These are phyloP conservation scores for Blumeriella jaapii DNA, from an alignment of 2,329 filamentous ascomycete genomes.

Conservation along the genomic window DNA sequence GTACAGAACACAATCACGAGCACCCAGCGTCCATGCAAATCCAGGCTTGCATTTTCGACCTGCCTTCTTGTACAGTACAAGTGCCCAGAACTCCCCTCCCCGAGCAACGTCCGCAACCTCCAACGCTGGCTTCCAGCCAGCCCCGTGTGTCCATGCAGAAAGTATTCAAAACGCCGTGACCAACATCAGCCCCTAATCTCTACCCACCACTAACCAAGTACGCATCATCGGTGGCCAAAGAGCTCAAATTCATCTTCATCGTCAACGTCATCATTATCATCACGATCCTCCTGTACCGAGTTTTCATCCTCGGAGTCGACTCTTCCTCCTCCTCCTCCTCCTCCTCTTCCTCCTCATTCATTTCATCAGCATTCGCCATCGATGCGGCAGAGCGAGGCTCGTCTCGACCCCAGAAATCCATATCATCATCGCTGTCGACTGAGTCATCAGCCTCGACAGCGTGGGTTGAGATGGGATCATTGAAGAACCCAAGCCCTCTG, in stretches of 20 bases:
- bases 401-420: slow-evolving; percentile 36
- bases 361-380: slow-evolving; percentile 19
- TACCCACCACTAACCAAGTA: neutral
- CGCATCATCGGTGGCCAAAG: neutral
- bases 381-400: slow-evolving; percentile 28
- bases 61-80: no score
- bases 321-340: slow-evolving; percentile 25
- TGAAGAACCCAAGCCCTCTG: slow-evolving; percentile 24
- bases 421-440: slow-evolving; percentile 35
- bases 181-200: neutral
- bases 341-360: no score
- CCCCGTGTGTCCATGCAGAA: no score
- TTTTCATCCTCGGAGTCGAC: slow-evolving; percentile 34
- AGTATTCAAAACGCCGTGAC: no score
- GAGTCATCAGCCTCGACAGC: slow-evolving; percentile 37
- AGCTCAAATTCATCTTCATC: slow-evolving; percentile 38
- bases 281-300: slow-evolving; percentile 25
- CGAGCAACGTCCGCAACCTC: no score
- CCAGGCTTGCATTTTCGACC: no score
- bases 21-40: no score
- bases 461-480: slow-evolving; percentile 19
- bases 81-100: no score
- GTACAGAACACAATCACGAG: no score
- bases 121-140: no score
- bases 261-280: slow-evolving; percentile 33